These are phyloP conservation scores for Dalbergia cochinchinensis DNA, from an alignment of 306 rosid species.

Conservation along the genomic window DNA sequence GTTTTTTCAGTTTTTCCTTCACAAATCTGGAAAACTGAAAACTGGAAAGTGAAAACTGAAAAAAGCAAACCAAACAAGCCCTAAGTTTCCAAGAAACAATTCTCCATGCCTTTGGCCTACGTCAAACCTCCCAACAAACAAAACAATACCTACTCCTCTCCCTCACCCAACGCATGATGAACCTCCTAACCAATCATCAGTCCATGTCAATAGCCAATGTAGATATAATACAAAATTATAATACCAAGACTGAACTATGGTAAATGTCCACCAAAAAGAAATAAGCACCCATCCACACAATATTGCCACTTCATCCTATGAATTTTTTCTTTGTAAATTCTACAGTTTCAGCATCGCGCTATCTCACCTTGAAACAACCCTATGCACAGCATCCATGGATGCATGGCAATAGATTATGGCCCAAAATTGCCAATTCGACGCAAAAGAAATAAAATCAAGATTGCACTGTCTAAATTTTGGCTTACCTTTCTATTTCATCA, in stretches of 20 bases:
- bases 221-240: neutral
- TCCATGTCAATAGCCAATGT: neutral
- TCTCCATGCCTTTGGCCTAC: neutral
- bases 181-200: neutral
- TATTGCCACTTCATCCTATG: neutral
- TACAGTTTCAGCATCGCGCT: neutral
- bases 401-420: constrained; percentile 14
- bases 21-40: no score
- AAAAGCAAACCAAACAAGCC: no score
- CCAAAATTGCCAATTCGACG: constrained; percentile 15
- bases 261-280: constrained; percentile 7
- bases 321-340: neutral
- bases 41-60: no score
- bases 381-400: constrained; percentile 21
- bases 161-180: neutral
- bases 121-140: neutral
- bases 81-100: neutral
- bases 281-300: neutral
- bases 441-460: constrained; percentile 29
- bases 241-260: neutral
- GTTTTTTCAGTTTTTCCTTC: no score
- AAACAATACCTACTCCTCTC: neutral
- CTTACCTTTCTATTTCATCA: constrained; percentile 86
- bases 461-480: constrained; percentile 36
- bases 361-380: constrained; percentile 12